Base-by-base conservation (phyloP, 108 stramenopile species). In the Schizochytrium sp. region DNA sequence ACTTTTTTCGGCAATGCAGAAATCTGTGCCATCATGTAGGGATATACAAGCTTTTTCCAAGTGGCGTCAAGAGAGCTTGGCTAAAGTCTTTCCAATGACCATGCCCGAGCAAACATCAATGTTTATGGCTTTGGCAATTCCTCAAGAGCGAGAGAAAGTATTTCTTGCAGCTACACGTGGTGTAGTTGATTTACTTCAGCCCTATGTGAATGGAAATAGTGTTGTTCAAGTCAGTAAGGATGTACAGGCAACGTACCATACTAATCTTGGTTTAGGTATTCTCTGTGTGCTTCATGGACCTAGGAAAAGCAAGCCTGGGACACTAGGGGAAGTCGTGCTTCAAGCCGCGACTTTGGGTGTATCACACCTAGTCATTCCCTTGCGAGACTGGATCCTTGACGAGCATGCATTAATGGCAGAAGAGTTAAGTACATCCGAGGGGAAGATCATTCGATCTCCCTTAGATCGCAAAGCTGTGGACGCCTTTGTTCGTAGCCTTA, bases 351-450 rank as follows among this genome's bases (percentile, higher is more conserved):
- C 15, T 7, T 2, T 12, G 28, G 64, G 64, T 44, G 15, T 69
- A 10, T 44, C 64, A 38, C 40, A 69, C 44, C 64, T 69, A 8
- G 12, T 8, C 28, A 69, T 69, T 15, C 64, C 64, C 44, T 44
- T 69, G 42, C 64, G 64, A 8, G 64, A 69, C 15, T 69, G 64
- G 64, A 69, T 69, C 2, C 64, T 69, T 10, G 64, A 15, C 8
- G 64, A 69, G 8, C 42, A 69, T 10, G 59, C 2, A n/a, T 15
- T 69, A 7, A 38, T 10, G 64, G 28, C 64, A 38, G 64, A 69
- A 15, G 64, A 69, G 8, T 8, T 10, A 10, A 44, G 44, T 8
- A 44, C 64, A 2, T 8, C 1, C 7, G 5, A 15, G 10, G 64
- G 64, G 5, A 69, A 69, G 28, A 44, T 69, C 28, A 69, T 44